Conservation (phyloP, 2,329 filamentous ascomycete species). For the Venturia asperata region DNA sequence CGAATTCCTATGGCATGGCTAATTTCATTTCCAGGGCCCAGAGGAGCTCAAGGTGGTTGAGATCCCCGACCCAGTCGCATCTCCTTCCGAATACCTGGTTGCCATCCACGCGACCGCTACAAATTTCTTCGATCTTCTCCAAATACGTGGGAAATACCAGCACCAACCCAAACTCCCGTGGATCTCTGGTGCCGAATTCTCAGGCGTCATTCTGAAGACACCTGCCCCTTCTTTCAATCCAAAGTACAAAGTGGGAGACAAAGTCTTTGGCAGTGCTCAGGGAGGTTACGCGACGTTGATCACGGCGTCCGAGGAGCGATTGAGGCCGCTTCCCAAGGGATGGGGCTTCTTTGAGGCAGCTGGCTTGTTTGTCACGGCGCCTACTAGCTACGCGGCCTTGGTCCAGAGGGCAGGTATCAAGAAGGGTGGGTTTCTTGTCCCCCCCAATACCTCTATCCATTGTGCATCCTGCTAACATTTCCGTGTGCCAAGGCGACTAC, state of each 20-base stretch:
- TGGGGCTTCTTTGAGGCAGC: constrained; percentile 83
- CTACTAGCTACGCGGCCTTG: constrained; percentile 79
- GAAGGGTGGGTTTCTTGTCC: constrained; percentile 32
- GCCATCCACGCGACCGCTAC: constrained; percentile 78
- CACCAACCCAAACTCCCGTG: constrained; percentile 83
- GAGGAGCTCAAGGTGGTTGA: constrained; percentile 68
- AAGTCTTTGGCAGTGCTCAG: constrained; percentile 79
- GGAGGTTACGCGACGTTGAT: constrained; percentile 79
- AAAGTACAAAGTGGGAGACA: constrained; percentile 66
- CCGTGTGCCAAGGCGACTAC: constrained; percentile 55
- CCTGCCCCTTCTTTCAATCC: constrained; percentile 45
- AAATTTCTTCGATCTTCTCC: constrained; percentile 96
- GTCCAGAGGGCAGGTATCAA: constrained; percentile 71
- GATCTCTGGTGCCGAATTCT: constrained; percentile 81
- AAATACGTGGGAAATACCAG: constrained; percentile 94
- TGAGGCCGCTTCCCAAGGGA: constrained; percentile 68
- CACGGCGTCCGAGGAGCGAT: constrained; percentile 55
- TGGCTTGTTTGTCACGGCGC: constrained; percentile 84
- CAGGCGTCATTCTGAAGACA: constrained; percentile 64
- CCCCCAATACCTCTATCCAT: not conserved
- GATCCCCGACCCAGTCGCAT: constrained; percentile 67
- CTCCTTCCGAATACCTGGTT: constrained; percentile 72
- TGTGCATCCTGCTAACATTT: not conserved
- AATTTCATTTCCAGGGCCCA: constrained; percentile 53
- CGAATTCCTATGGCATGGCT: constrained; percentile 25